phyloP scores from a whole-genome alignment of 108 stramenopile genomes.

The Parietichytrium sp. region DNA sequence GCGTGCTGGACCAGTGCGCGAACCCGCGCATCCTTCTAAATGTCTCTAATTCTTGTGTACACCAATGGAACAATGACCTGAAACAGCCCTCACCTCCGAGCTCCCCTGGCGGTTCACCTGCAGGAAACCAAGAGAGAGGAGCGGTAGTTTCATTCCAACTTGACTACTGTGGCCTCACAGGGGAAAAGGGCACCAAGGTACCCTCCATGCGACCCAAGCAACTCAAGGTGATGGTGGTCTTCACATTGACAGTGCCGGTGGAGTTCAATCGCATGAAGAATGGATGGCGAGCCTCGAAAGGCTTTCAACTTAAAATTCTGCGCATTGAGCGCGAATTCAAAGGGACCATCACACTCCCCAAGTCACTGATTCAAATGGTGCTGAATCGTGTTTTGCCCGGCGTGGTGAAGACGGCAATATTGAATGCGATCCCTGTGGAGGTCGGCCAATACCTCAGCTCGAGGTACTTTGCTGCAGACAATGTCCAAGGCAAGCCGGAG shows the following conservation, averaged over 20 bases:
- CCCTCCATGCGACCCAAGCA: constrained; percentile 23
- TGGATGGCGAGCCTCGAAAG: background rate
- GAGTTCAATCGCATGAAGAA: background rate
- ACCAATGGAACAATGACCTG: no score
- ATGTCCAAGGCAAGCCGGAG: background rate
- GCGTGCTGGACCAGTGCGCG: background rate
- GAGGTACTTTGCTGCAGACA: background rate
- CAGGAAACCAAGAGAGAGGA: background rate
- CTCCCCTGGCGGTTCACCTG: background rate
- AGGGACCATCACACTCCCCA: background rate
- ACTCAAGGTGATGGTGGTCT: background rate
- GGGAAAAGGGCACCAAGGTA: constrained; percentile 15
- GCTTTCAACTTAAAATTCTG: background rate
- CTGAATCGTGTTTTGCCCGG: constrained; percentile 22
- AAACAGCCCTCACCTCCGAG: background rate
- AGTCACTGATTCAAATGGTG: constrained; percentile 24
- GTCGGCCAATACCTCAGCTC: background rate
- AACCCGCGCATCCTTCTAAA: background rate
- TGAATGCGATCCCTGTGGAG: constrained; percentile 6
- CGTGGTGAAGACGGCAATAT: background rate
- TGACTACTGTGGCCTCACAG: background rate
- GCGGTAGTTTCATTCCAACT: constrained; percentile 24
- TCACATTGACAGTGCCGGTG: constrained; percentile 11
- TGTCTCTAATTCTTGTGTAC: background rate
- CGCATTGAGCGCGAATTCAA: constrained; percentile 36